Base-by-base conservation (phyloP, 345 rosid genomes). In the Camelina laxa region DNA sequence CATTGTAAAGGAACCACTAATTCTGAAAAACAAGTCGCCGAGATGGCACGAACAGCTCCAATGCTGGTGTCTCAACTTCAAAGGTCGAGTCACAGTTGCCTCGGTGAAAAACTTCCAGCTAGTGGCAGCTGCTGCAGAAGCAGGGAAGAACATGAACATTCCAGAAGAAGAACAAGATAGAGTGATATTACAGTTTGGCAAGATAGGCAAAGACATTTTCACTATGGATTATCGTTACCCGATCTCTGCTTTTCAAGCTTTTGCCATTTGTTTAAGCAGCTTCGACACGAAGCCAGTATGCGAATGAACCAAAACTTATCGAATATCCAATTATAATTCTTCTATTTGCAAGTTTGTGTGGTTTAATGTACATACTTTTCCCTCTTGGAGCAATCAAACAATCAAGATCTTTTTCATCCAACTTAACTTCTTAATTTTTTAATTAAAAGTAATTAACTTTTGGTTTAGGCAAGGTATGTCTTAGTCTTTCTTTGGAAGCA, bases 31-130 rank as follows among this genome's bases (percentile, higher is more conserved):
- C 78, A 93, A 93, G 79, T 85, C 91, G 3, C 98, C 98, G 51
- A 88, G 98, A 76, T 93, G 98, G 98, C 98, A 93, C 59, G 98
- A 91, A 61, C 98, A 91, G 76, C 81, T 91, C 47, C 98, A 91
- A 58, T 93, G 97, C 73, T 89, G 98, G 98, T 93, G 98, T 82
- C 77, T 93, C 0, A 93, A 91, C 77, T 91, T 91, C 67, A 93
- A 83, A 82, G 98, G 97, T 6, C 90, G 98, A 19, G 98, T 89
- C 4, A 88, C 97, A 0, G 94, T 93, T 27, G 98, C 98, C 20
- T 93, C 98, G 1, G 97, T 93, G 33, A 93, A 93, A 82, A 93
- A 93, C 75, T 93, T 93, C 58, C 98, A 93, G 88, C 81, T 93
- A 65, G 94, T 89, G 17, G 93, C 96, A 35, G 84, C 88, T 12